Evolutionary conservation across 192 early-diverging fungal genomes (phyloP), one percentile per base, ranked within the genome.

Genomic region (Dimargaris cristalligena): DNA sequence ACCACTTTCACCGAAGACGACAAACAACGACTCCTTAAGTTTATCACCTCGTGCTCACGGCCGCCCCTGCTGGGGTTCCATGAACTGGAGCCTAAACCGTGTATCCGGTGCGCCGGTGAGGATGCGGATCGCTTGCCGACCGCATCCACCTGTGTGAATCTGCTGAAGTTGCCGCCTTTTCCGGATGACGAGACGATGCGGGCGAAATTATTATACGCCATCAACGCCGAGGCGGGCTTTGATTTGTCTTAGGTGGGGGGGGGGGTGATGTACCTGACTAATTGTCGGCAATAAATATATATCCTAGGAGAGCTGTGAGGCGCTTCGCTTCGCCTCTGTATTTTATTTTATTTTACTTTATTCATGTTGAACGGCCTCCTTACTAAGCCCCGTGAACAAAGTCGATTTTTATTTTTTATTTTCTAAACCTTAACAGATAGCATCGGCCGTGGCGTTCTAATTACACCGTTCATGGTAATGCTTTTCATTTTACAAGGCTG

Each of bases 1-100:
- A 64, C 62, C 44, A 34, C 65, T 30, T 62, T 85, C 29, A 55
- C 34, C 9, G 73, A 80, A 44, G 68, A 65, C 33, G 72, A 86
- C 60, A 62, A 70, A 22, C 58, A 71, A n/a, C 51, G 60, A 31
- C 70, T 88, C 56, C 73, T 94, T 44, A 85, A 85, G 63, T 98
- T 98, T 78, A 80, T 92, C 9, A 98, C 94, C 4, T 87, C 84
- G 58, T 95, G 92, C 63, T 77, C 85, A 34, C 68, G 94, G 41
- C 90, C 91, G 25, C 94, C 94, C 25, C 62, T 98, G 48, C 66
- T 98, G 35, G 94, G 94, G 6, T 98, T 98, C 26, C 74, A 74
- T 31, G 79, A 80, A 62, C 62, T 92, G 46, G 67, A 77, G 29
- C 90, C 90, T 0, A 71, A 76, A 44, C 74, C 90, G 47, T 82